Evolutionary conservation across 768 basidiomycete genomes (phyloP), one percentile per base, ranked within the genome.

Genomic region (Agrocybe chaxingu): DNA sequence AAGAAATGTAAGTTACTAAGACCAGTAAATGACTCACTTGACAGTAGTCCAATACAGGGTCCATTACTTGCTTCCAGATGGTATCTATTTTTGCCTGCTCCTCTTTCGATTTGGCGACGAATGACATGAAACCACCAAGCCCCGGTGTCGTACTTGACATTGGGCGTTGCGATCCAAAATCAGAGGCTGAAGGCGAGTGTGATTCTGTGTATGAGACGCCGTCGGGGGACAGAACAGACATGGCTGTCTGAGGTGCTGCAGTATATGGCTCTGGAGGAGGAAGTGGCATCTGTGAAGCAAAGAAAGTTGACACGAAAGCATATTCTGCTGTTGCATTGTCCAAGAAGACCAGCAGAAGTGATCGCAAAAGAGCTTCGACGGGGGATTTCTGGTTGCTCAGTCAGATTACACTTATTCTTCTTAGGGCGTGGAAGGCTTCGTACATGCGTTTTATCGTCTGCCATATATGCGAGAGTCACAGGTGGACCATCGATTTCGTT

Each of bases 301-400:
- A 98, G 72, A 99, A 98, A 0, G 82, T 72, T 8, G 83, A 81
- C 45, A 97, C 69, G 60, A 98, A 98, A 1, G 84, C 76, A 67
- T 94, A 96, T 69, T 98, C 96, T 29, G 93, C 82, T 1, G 89
- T 89, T 3, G 91, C 87, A 62, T 99, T 98, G 71, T 98, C 94
- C 80, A 96, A 85, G 53, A 98, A 81, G 46, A 97, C 95, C 45
- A 98, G 73, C 42, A 93, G 71, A 19, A 92, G 71, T 0, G 95
- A 96, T 19, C 96, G 84, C 55, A 92, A 76, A 18, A 98, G 72
- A 0, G 86, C 86, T 70, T 98, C 97, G 1, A 87, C 66, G 0
- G 88, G 81, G 57, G 89, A 87, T 82, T 81, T 90, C 95, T 68
- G 5, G 24, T 24, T 24, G 24, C 24, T 24, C 24, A 24, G 24